Base-by-base conservation (phyloP, 2,329 filamentous ascomycete genomes). In the Pseudonectria buxi region DNA sequence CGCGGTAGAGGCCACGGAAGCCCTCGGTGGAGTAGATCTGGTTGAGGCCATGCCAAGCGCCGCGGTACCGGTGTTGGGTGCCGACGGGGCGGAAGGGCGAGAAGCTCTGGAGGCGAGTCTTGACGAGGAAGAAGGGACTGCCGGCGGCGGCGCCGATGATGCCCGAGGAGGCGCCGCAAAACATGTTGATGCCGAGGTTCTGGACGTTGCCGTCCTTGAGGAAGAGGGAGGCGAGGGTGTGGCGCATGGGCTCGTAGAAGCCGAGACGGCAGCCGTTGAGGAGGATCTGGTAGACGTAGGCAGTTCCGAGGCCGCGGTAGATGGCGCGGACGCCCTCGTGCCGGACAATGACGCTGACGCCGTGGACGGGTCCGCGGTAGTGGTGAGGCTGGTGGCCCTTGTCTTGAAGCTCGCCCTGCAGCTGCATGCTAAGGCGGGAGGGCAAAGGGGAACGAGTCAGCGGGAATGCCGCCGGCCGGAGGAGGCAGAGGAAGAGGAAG, bases 121-220 rank as follows among this genome's bases (percentile, higher is more conserved):
- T 98, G 60, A 96, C 84, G 36, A 98, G 78, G 74, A 98, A 98
- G 65, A 98, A 96, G 3, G 92, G 92, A 35, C 86, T 94, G 26
- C 90, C 92, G 14, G 85, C 83, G n/a, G 85, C 85, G 7, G 90
- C 92, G 47, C 92, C 92, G 39, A 98, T 75, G 44, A 98, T 78
- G 35, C 92, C 92, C 3, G 88, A 95, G 10, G 77, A 69, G 14
- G 92, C 92, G 50, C 92, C 92, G 37, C 87, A 84, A 59, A 95
- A 83, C 69, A 98, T 87, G 67, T 98, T 98, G 64, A 96, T 76
- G 25, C 78, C 84, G 39, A 96, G 74, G 49, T 80, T 90, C 63
- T 98, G 92, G 18, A 81, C 74, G n/a, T 72, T 71, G 24, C 76
- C 59, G 58, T 94, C 83, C 42, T 76, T 72, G 64, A 86, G 83